phyloP scores from a whole-genome alignment of 345 rosid species.

The Arabidopsis thaliana region TAIR10.1 NC_003076.8:3351001-3351500 shows the following conservation, averaged over 20 bases:
- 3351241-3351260: background rate
- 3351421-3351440: slow-evolving; percentile 51
- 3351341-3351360: slow-evolving; percentile 11
- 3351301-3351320: slow-evolving; percentile 12
- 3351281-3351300: slow-evolving; percentile 36
- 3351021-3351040: too few relatives aligned
- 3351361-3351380: slow-evolving; percentile 54
- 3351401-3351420: slow-evolving; percentile 53
- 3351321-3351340: slow-evolving; percentile 12
- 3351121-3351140: too few relatives aligned
- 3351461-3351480: slow-evolving; percentile 56
- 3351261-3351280: slow-evolving; percentile 18
- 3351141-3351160: too few relatives aligned
- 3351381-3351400: slow-evolving; percentile 60
- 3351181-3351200: background rate
- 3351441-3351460: slow-evolving; percentile 44
- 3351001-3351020: too few relatives aligned
- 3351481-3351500: slow-evolving; percentile 50
- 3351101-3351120: too few relatives aligned
- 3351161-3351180: background rate
- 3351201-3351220: too few relatives aligned
- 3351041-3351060: too few relatives aligned
- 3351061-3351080: too few relatives aligned
- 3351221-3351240: background rate
- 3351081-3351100: too few relatives aligned